A percentile compares a stretch with the other conserved stretches of the same genome.
These are phyloP conservation scores for Glycine soja DNA, from an alignment of 306 rosid genomes.

Conservation along the genomic window DNA sequence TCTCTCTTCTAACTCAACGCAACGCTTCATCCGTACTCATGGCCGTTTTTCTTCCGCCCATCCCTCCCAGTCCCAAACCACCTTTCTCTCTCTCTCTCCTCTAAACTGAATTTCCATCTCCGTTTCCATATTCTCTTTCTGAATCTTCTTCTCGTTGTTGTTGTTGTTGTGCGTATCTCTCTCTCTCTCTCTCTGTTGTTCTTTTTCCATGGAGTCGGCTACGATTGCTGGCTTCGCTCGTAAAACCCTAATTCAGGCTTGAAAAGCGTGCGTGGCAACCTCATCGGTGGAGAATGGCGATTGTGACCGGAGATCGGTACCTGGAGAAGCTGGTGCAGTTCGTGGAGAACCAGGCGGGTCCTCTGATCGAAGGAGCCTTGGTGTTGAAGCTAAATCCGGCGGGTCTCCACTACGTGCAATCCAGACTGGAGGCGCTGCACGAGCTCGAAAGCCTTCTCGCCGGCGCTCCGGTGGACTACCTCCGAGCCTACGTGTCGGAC, in stretches of 20 bases:
- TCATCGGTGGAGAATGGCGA: conserved; percentile 59
- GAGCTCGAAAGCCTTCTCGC: conserved; percentile 84
- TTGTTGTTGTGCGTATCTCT: too few species aligned
- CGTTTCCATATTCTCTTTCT: neutral
- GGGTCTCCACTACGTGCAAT: conserved; percentile 90
- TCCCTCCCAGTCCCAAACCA: conserved; percentile 56
- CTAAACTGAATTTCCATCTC: conserved; percentile 3
- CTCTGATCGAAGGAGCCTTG: conserved; percentile 77
- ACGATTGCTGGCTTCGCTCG: conserved; percentile 24
- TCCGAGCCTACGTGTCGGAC: conserved; percentile 93
- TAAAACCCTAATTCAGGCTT: conserved; percentile 51
- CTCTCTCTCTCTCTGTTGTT: neutral
- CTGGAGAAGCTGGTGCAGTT: conserved; percentile 83
- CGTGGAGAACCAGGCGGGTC: conserved; percentile 78
- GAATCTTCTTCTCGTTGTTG: neutral
- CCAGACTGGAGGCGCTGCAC: conserved; percentile 83
- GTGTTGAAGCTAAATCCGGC: conserved; percentile 91
- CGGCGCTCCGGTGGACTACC: conserved; percentile 94
- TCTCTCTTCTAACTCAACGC: neutral
- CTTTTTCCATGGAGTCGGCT: conserved; percentile 41
- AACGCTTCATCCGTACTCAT: conserved; percentile 43
- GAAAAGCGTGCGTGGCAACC: neutral
- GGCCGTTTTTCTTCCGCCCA: conserved; percentile 59
- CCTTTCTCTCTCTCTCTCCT: conserved; percentile 36
- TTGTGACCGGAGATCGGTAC: conserved; percentile 98